phyloP scores from a whole-genome alignment of 2,329 filamentous ascomycete genomes.

The Trichophyton equinum region DNA sequence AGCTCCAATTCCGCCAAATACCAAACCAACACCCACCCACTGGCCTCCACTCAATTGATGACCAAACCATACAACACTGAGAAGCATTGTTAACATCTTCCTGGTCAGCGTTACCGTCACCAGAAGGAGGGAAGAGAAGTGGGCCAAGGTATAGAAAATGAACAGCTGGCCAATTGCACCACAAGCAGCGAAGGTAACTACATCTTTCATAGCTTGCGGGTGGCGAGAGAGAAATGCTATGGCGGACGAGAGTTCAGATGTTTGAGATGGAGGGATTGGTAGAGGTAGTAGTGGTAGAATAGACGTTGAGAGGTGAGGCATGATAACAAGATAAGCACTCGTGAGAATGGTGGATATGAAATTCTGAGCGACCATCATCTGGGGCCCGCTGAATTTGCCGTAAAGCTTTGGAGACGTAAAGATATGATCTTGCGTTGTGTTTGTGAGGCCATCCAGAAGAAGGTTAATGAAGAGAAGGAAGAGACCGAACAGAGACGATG shows the following conservation, averaged over 20 bases:
- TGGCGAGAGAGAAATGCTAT: slow-evolving; percentile 67
- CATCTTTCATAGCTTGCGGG: slow-evolving; percentile 72
- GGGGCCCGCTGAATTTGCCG: slow-evolving; percentile 71
- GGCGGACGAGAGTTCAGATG: slow-evolving; percentile 69
- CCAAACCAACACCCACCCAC: slow-evolving; percentile 81
- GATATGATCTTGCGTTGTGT: slow-evolving; percentile 92
- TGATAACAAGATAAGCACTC: slow-evolving; percentile 58
- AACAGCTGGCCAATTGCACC: slow-evolving; percentile 93
- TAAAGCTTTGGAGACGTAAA: slow-evolving; percentile 54
- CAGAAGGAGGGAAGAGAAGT: slow-evolving; percentile 80
- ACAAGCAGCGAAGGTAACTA: slow-evolving; percentile 77
- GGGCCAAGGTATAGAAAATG: slow-evolving; percentile 90
- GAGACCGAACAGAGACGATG: slow-evolving; percentile 57
- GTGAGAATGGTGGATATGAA: slow-evolving; percentile 73
- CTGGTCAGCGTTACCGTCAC: slow-evolving; percentile 94
- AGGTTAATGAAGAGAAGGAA: slow-evolving; percentile 78
- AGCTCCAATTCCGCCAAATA: slow-evolving; percentile 89
- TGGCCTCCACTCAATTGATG: slow-evolving; percentile 79
- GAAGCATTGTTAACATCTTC: slow-evolving; percentile 98
- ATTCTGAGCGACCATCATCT: slow-evolving; percentile 99
- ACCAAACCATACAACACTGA: slow-evolving; percentile 89
- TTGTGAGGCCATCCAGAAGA: slow-evolving; percentile 89
- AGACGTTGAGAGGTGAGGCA: slow-evolving; percentile 61
- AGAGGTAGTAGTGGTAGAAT: slow-evolving; percentile 57
- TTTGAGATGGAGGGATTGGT: slow-evolving; percentile 42